Percentiles rank a stretch among this genome's conserved stretches.
Evolutionary conservation across 371 early-diverging fungal species (phyloP).

Genomic region (Mitosporidium daphniae): DNA sequence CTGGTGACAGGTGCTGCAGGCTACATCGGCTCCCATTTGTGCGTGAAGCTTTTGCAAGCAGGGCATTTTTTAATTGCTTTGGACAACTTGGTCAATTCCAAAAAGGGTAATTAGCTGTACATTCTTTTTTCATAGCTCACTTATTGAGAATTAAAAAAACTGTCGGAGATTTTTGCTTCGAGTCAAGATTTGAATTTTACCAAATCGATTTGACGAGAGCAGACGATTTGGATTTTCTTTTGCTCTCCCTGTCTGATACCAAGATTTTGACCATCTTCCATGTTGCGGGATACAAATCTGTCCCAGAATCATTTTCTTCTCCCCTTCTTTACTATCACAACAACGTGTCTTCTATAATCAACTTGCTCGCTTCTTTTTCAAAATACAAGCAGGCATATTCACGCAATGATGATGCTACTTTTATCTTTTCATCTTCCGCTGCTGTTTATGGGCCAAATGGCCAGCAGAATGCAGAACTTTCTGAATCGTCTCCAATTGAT

Average conservation of each 20-base stretch:
- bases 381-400: no score
- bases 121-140: no score
- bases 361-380: conserved; percentile 18
- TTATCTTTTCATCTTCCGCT: conserved; percentile 53
- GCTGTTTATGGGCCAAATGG: conserved; percentile 30
- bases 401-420: conserved; percentile 18
- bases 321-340: conserved; percentile 52
- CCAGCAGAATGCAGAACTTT: conserved; percentile 11
- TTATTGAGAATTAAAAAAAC: no score
- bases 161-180: no score
- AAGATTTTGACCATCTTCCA: conserved; percentile 51
- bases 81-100: conserved; percentile 35
- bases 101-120: no score
- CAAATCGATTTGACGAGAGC: no score
- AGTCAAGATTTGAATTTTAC: no score
- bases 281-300: conserved; percentile 57
- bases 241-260: no score
- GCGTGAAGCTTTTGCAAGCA: conserved; percentile 23
- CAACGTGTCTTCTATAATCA: conserved; percentile 37
- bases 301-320: conserved; percentile 32
- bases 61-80: conserved; percentile 27
- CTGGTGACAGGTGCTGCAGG: conserved; percentile 61
- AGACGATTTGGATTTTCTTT: no score
- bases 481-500: conserved; percentile 13
- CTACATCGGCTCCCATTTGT: conserved; percentile 55